Evolutionary conservation across 805 yeast species (phyloP).

Genomic region (Grigorovia yakushimaensis): DNA sequence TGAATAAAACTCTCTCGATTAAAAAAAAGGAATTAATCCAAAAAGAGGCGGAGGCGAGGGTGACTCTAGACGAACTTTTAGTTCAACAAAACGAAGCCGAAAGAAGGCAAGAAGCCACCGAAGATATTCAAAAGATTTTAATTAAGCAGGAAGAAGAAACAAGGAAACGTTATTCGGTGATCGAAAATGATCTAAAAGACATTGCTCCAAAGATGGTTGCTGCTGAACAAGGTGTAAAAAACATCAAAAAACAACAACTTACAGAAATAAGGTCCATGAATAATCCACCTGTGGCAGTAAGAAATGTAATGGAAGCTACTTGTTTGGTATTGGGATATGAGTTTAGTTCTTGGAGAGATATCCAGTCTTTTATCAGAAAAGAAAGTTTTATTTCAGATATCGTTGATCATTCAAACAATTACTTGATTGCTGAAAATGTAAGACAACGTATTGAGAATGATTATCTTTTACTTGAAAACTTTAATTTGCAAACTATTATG

Average conservation of each 20-base stretch:
- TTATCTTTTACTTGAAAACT: slow-evolving; percentile 55
- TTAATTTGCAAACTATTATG: slow-evolving; percentile 61
- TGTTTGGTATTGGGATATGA: slow-evolving; percentile 71
- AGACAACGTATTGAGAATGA: slow-evolving; percentile 45
- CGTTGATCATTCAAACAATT: slow-evolving; percentile 59
- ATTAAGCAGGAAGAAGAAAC: slow-evolving; percentile 58
- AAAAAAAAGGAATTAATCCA: slow-evolving; percentile 40
- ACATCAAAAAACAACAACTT: slow-evolving; percentile 84
- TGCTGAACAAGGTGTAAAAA: slow-evolving; percentile 84
- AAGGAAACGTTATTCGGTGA: slow-evolving; percentile 41
- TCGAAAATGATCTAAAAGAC: slow-evolving; percentile 51
- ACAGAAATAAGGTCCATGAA: slow-evolving; percentile 83
- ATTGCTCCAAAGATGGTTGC: slow-evolving; percentile 81
- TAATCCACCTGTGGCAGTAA: slow-evolving; percentile 85
- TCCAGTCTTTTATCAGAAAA: slow-evolving; percentile 64
- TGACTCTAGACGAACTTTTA: slow-evolving; percentile 66
- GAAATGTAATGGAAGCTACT: slow-evolving; percentile 77
- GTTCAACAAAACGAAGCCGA: slow-evolving; percentile 87
- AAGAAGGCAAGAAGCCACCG: slow-evolving; percentile 75
- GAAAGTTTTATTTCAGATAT: slow-evolving; percentile 84
- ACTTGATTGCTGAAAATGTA: slow-evolving; percentile 44
- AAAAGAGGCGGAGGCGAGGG: slow-evolving; percentile 62
- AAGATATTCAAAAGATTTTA: slow-evolving; percentile 62
- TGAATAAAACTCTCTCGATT: slow-evolving; percentile 43
- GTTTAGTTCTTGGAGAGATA: slow-evolving; percentile 67